Percentiles rank a stretch among this genome's conserved stretches.
Conservation (phyloP, 2,329 filamentous ascomycete genomes). For the Lecanoromycetidae sp. region DNA sequence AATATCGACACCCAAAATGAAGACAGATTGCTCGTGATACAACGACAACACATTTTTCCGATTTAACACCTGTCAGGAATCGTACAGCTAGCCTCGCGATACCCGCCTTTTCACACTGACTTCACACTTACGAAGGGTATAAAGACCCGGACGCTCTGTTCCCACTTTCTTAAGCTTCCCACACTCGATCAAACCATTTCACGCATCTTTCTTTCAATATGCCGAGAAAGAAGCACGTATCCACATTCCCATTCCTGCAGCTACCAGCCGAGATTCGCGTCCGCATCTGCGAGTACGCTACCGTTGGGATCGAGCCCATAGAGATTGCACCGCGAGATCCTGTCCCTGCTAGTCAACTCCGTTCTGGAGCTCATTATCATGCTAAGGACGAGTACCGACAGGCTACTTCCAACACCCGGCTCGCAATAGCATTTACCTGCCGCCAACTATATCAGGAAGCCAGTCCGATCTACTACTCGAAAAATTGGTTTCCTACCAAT, state of each 20-base stretch:
- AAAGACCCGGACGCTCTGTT: no score
- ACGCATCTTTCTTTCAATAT: no score
- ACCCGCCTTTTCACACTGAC: no score
- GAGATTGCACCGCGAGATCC: background rate
- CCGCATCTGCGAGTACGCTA: background rate
- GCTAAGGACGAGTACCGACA: background rate
- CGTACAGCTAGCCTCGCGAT: no score
- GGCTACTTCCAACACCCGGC: background rate
- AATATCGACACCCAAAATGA: no score
- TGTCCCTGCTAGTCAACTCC: background rate
- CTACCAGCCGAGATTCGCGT: background rate
- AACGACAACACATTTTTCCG: no score
- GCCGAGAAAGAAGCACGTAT: background rate
- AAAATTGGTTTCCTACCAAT: background rate
- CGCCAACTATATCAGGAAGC: background rate
- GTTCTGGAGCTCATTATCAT: background rate
- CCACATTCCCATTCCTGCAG: background rate
- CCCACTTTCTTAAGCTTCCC: no score
- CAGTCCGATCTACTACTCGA: background rate
- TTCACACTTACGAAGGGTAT: no score
- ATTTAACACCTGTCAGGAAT: no score
- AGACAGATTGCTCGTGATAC: no score
- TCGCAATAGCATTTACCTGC: slow-evolving; percentile 1
- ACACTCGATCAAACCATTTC: no score
- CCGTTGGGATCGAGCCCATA: background rate